A percentile compares a stretch with the other conserved stretches of the same genome.
phyloP scores from a whole-genome alignment of 148 eudicot genomes.

The Chenopodium berlandieri region DNA sequence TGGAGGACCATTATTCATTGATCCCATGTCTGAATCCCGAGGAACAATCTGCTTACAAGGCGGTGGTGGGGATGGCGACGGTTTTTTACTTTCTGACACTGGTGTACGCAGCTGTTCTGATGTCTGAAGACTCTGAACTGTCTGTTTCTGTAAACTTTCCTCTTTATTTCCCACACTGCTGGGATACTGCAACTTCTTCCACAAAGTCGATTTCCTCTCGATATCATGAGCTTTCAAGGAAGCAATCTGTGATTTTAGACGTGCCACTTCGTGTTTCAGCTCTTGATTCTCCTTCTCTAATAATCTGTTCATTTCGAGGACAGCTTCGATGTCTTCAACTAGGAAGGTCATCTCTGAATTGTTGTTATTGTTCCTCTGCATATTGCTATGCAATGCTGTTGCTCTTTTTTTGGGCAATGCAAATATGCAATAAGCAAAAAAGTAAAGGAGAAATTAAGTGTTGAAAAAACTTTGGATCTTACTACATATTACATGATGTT shows the following conservation, averaged over 20 bases:
- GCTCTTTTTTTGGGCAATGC: neutral
- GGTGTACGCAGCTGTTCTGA: neutral
- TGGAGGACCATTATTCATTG: slow-evolving; percentile 19
- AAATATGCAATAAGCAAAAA: neutral
- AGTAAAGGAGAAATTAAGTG: neutral
- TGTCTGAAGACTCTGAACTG: neutral
- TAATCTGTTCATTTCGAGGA: slow-evolving; percentile 44
- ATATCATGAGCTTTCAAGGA: slow-evolving; percentile 59
- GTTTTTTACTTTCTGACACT: neutral
- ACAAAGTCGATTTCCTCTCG: slow-evolving; percentile 54
- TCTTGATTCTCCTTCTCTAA: slow-evolving; percentile 64
- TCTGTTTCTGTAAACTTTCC: neutral
- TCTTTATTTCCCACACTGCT: neutral
- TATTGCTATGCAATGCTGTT: neutral
- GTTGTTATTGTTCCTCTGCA: slow-evolving; percentile 13
- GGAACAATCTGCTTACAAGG: neutral
- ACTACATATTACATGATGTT: neutral
- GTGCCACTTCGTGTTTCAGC: slow-evolving; percentile 47
- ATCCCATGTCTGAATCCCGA: neutral
- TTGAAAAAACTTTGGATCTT: neutral
- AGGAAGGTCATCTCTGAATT: slow-evolving; percentile 37
- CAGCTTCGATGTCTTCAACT: slow-evolving; percentile 63
- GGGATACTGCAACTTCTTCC: slow-evolving; percentile 70
- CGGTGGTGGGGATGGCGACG: neutral
- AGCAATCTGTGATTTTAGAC: slow-evolving; percentile 48